phyloP scores from a whole-genome alignment of 257 asterid species.

The Oldenlandia corymbosa region DNA sequence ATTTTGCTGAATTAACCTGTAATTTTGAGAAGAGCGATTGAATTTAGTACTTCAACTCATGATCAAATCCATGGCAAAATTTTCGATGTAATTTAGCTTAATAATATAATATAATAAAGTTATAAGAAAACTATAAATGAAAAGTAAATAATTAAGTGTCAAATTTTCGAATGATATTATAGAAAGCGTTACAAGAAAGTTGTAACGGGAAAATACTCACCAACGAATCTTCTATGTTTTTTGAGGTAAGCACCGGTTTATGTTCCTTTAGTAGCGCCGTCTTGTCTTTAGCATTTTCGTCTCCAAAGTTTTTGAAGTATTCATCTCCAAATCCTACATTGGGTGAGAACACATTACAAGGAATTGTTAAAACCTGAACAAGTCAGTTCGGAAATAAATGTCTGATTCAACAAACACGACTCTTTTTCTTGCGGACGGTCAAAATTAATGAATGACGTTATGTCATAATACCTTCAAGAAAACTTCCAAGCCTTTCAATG shows the following conservation, averaged over 20 bases:
- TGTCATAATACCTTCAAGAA: slow-evolving; percentile 75
- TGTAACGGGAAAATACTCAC: slow-evolving; percentile 24
- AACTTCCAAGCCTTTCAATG: slow-evolving; percentile 50
- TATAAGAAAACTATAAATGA: too few relatives aligned
- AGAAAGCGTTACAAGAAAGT: too few relatives aligned
- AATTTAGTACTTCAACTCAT: not conserved
- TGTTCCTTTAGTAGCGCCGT: slow-evolving; percentile 26
- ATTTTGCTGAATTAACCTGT: slow-evolving; percentile 60
- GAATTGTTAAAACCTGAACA: too few relatives aligned
- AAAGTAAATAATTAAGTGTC: too few relatives aligned
- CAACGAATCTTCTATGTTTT: slow-evolving; percentile 45
- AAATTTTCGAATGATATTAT: too few relatives aligned
- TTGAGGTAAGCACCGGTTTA: slow-evolving; percentile 44
- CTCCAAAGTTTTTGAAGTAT: slow-evolving; percentile 30
- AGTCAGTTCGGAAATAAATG: too few relatives aligned
- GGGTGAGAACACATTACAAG: too few relatives aligned
- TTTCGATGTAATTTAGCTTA: too few relatives aligned
- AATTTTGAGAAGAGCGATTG: not conserved
- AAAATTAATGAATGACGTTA: too few relatives aligned
- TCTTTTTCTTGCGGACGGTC: too few relatives aligned
- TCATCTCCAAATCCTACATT: slow-evolving; percentile 45
- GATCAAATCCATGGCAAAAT: too few relatives aligned
- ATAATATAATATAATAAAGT: too few relatives aligned
- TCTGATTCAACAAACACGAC: not conserved
- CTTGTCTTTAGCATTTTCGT: slow-evolving; percentile 19